phyloP scores from a whole-genome alignment of 305 asterid species.

The Solanum hybrid region DNA sequence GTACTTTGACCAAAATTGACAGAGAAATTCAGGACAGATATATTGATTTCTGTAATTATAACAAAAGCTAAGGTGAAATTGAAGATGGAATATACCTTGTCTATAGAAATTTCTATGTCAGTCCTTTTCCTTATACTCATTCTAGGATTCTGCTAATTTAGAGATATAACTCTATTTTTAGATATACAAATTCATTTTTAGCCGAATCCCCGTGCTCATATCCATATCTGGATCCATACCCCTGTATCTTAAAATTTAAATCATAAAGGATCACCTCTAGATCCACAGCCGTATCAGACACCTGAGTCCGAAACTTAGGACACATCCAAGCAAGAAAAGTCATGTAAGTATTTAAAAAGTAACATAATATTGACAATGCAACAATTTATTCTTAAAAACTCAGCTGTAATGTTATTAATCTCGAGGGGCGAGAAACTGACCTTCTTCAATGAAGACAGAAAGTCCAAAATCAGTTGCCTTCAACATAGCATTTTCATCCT shows the following conservation, averaged over 20 bases:
- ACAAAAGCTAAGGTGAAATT: neutral
- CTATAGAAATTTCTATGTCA: neutral
- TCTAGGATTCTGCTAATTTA: neutral
- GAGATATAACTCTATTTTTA: neutral
- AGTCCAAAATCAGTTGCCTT: slow-evolving; percentile 89
- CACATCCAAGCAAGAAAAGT: neutral
- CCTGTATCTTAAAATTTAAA: neutral
- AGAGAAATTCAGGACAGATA: neutral
- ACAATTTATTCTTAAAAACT: neutral
- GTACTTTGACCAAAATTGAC: neutral
- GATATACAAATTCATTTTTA: neutral
- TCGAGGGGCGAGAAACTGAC: slow-evolving; percentile 16
- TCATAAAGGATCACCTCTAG: neutral
- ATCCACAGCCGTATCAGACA: neutral
- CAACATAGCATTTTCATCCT: slow-evolving; percentile 52
- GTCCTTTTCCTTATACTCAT: neutral
- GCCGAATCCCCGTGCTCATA: neutral
- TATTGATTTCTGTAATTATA: neutral
- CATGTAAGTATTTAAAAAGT: neutral
- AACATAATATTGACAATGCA: neutral
- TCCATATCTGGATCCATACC: neutral
- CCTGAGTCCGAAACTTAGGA: neutral
- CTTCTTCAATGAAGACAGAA: slow-evolving; percentile 82
- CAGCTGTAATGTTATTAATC: neutral
- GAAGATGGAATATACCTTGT: neutral